Base-by-base conservation (phyloP, 352 stramenopile species). In the Pythium pectinolyticum region DNA sequence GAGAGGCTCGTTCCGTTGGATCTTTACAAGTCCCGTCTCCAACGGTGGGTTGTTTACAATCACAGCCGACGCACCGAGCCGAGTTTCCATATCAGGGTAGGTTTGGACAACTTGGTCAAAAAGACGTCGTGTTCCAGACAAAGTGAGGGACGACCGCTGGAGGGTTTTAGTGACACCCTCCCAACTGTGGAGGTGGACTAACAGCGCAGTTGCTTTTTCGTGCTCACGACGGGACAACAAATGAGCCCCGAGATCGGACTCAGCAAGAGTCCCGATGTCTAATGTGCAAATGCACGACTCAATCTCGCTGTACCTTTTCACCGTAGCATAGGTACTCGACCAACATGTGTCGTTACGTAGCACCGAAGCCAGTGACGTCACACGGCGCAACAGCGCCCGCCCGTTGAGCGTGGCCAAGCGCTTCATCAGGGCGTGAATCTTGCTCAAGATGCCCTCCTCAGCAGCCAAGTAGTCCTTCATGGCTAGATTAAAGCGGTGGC, bases 281-380 rank as follows among this genome's bases (percentile, higher is more conserved):
- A 68, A 14, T 3, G 45, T 45, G 19, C 51, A 15, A 28, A 69
- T 57, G 0, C 27, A 32, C 3, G 43, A 34, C 17, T 37, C 40
- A 20, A 69, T 24, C 12, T 66, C 41, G 1, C 34, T 24, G 43
- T 62, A 62, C 3, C 41, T 27, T 48, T 57, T 35, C 1, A 63
- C 25, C 43, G 66, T 60, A 9, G 19, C 32, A 40, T 61, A 30
- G 3, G 24, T 55, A 43, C 51, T 74, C 3, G 56, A 70, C 67
- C 56, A 74, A 0, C 67, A 39, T 15, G 67, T 70, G 19, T 67
- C 57, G 49, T 59, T 67, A 2, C 52, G 39, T 22, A 67, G 39
- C 46, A 55, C 51, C 0, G 24, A 28, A n/a, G 55, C 59, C 0
- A 74, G 37, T 27, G 19, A 17, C 6, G 58, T 37, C 9, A 70